Evolutionary conservation across 2,329 filamentous ascomycete genomes (phyloP).

Genomic region (Ophiostoma triangulosporum): DNA sequence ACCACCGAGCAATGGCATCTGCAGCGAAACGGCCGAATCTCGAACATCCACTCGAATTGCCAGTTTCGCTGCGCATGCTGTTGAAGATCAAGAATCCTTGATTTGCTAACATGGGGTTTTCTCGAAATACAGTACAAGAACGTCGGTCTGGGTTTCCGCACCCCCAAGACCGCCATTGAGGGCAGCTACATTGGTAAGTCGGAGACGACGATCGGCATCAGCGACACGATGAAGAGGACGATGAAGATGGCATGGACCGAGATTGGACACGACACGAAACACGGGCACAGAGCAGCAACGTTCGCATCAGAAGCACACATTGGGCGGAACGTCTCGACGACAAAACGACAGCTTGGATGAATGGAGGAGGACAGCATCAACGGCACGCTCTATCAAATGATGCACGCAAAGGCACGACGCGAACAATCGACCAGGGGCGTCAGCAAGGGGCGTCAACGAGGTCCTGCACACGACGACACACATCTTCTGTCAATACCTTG

Average conservation of each 20-base stretch:
- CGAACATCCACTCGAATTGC: not conserved
- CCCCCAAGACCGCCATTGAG: constrained; percentile 97
- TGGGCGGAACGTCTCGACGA: too few species aligned
- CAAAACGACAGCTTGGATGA: too few species aligned
- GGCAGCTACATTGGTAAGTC: constrained; percentile 97
- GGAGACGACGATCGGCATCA: constrained; percentile 9
- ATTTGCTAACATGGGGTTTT: constrained; percentile 2
- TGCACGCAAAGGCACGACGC: not conserved
- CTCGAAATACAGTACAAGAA: constrained; percentile 65
- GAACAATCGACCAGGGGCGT: not conserved
- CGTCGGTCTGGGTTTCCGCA: constrained; percentile 97
- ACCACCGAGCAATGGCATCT: not conserved
- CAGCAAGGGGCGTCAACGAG: not conserved
- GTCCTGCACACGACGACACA: not conserved
- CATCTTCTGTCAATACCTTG: too few species aligned
- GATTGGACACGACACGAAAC: not conserved
- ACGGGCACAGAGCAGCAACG: too few species aligned
- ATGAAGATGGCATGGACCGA: not conserved
- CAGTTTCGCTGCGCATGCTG: not conserved
- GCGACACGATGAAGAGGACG: not conserved
- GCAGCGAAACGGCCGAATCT: not conserved
- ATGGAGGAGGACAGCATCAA: not conserved
- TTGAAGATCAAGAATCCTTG: not conserved
- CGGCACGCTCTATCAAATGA: not conserved
- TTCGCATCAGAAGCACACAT: not conserved